phyloP scores from a whole-genome alignment of 768 basidiomycete species.

The Mycena rosella region DNA sequence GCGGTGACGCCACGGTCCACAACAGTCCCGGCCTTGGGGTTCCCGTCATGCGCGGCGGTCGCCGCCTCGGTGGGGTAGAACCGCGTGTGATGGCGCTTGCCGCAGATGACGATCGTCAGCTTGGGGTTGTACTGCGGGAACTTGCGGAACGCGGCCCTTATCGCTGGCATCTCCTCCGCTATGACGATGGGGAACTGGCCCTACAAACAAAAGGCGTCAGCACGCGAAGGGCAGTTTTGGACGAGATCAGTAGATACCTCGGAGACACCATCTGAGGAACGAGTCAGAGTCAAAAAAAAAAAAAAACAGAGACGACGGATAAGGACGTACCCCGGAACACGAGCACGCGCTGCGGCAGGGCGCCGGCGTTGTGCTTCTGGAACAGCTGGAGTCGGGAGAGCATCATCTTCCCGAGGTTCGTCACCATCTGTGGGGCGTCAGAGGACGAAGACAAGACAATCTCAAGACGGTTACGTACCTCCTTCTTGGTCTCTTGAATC shows the following conservation, averaged over 20 bases:
- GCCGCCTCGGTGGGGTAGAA: constrained; percentile 71
- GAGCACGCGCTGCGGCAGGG: constrained; percentile 75
- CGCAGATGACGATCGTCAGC: constrained; percentile 83
- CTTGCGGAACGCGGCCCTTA: constrained; percentile 69
- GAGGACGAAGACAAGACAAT: background rate
- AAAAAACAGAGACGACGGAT: background rate
- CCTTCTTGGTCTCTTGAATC: constrained; percentile 81
- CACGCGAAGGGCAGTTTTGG: background rate
- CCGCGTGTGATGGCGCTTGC: constrained; percentile 67
- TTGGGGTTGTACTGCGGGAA: constrained; percentile 62
- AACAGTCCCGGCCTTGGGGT: constrained; percentile 83
- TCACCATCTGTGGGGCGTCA: constrained; percentile 73
- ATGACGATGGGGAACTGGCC: constrained; percentile 80
- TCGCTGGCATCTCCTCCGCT: constrained; percentile 72
- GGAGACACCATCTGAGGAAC: constrained; percentile 74
- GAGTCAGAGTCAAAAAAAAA: no score
- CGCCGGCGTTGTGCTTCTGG: constrained; percentile 53
- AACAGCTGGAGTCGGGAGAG: constrained; percentile 71
- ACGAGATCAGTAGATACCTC: constrained; percentile 58
- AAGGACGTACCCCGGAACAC: constrained; percentile 67
- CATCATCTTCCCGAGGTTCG: constrained; percentile 74
- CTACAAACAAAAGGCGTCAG: constrained; percentile 55
- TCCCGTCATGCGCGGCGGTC: constrained; percentile 73
- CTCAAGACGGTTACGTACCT: constrained; percentile 58
- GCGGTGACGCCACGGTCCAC: constrained; percentile 85